Percentiles rank a stretch among this genome's conserved stretches.
phyloP scores from a whole-genome alignment of 2,329 filamentous ascomycete genomes.

The Aspergillus ochraceoroseus region DNA sequence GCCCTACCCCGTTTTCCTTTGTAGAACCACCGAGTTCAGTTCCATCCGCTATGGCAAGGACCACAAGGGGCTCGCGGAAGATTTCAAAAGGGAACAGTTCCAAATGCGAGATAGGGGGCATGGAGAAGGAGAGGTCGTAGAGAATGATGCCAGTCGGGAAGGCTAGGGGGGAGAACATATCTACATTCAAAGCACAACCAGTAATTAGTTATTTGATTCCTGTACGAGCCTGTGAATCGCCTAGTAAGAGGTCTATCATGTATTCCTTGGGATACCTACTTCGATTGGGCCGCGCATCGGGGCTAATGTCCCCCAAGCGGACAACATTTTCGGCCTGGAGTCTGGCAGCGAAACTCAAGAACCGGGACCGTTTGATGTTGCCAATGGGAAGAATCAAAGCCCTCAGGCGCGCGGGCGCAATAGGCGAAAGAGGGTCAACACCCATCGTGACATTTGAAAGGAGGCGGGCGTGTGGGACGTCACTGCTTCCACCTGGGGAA shows the following conservation, averaged over 20 bases:
- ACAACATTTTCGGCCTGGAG: slow-evolving; percentile 76
- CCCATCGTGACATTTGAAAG: slow-evolving; percentile 63
- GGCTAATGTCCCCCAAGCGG: slow-evolving; percentile 77
- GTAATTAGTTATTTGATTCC: slow-evolving; percentile 20
- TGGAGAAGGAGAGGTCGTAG: slow-evolving; percentile 78
- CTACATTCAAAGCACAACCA: slow-evolving; percentile 45
- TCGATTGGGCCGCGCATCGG: slow-evolving; percentile 77
- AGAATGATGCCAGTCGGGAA: slow-evolving; percentile 82
- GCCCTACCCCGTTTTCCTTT: slow-evolving; percentile 12
- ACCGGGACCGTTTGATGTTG: slow-evolving; percentile 74
- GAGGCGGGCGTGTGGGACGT: slow-evolving; percentile 28
- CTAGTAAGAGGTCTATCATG: neutral
- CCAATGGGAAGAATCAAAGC: slow-evolving; percentile 82
- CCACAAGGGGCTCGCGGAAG: slow-evolving; percentile 74
- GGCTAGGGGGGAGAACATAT: slow-evolving; percentile 87
- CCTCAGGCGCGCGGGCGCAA: slow-evolving; percentile 85
- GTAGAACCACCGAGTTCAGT: slow-evolving; percentile 53
- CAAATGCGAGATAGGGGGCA: slow-evolving; percentile 72
- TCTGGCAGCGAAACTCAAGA: slow-evolving; percentile 70
- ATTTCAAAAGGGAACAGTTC: slow-evolving; percentile 83
- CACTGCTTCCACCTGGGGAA: slow-evolving; percentile 31
- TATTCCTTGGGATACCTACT: slow-evolving; percentile 55
- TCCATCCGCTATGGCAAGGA: slow-evolving; percentile 82
- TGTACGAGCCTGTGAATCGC: neutral
- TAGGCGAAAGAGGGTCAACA: slow-evolving; percentile 82